Evolutionary conservation across 179 eudicot species (phyloP).

Genomic region (Vitellaria paradoxa): DNA sequence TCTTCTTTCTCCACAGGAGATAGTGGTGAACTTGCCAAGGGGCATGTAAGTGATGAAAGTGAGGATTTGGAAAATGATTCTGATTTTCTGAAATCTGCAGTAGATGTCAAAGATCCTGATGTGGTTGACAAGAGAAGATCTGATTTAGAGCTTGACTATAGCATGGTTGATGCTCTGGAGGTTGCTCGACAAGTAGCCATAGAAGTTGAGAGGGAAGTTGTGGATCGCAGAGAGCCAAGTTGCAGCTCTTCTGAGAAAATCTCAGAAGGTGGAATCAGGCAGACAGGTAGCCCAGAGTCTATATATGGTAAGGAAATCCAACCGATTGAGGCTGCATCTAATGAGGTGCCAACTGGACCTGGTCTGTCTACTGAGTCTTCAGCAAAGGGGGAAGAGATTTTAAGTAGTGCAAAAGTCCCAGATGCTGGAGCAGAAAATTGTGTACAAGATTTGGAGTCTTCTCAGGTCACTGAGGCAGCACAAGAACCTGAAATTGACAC

Average conservation of each 20-base stretch:
- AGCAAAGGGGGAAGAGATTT: constrained; percentile 18
- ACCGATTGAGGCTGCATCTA: constrained; percentile 24
- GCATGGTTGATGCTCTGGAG: constrained; percentile 75
- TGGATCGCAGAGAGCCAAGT: constrained; percentile 48
- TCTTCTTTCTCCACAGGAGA: constrained; percentile 32
- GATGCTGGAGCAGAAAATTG: constrained; percentile 33
- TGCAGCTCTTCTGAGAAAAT: constrained; percentile 56
- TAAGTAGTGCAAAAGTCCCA: constrained; percentile 22
- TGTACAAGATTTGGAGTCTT: constrained; percentile 39
- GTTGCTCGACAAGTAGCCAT: constrained; percentile 87
- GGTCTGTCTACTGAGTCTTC: constrained; percentile 29
- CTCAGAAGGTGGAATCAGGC: constrained; percentile 16
- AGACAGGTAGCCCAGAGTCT: constrained; percentile 42
- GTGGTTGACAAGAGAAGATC: constrained; percentile 39
- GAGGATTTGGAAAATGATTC: constrained; percentile 32
- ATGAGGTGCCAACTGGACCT: constrained; percentile 30
- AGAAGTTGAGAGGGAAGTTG: constrained; percentile 66
- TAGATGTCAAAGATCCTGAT: constrained; percentile 22
- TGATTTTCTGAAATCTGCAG: constrained; percentile 30
- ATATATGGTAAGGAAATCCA: constrained; percentile 29
- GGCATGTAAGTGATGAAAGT: constrained; percentile 28
- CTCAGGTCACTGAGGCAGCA: constrained; percentile 45
- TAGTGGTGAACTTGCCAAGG: constrained; percentile 22
- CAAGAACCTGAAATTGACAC: constrained; percentile 31
- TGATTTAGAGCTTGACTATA: constrained; percentile 62